A percentile compares a stretch with the other conserved stretches of the same genome.
Conservation (phyloP, 2,329 filamentous ascomycete species). For the Neonectria faginata region DNA sequence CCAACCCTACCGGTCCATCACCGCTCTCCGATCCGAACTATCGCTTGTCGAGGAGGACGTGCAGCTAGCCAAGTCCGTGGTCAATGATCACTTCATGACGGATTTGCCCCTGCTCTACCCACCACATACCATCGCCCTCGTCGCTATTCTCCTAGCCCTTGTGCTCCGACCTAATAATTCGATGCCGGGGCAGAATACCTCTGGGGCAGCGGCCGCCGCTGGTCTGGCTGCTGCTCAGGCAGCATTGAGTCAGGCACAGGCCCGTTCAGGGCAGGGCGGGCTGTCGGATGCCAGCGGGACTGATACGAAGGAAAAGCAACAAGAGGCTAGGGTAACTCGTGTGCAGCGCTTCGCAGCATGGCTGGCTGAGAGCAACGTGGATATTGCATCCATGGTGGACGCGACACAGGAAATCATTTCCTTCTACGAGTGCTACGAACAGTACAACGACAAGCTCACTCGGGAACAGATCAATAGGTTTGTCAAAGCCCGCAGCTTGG, state of each 20-base stretch:
- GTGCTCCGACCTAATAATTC: constrained; percentile 74
- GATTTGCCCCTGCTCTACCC: constrained; percentile 88
- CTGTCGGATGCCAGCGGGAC: constrained; percentile 30
- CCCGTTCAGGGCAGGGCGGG: constrained; percentile 41
- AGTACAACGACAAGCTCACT: constrained; percentile 70
- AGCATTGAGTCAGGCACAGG: constrained; percentile 61
- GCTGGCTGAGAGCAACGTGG: constrained; percentile 87
- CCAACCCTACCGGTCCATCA: constrained; percentile 87
- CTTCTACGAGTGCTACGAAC: constrained; percentile 79
- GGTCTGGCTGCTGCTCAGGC: constrained; percentile 64
- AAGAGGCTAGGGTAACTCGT: constrained; percentile 70
- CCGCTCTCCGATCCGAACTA: constrained; percentile 76
- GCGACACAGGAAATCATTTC: constrained; percentile 93
- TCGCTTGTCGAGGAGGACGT: constrained; percentile 81
- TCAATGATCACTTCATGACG: constrained; percentile 94
- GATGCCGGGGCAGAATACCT: constrained; percentile 45
- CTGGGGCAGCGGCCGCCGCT: constrained; percentile 50
- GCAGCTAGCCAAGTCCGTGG: constrained; percentile 80
- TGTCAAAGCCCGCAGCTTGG: constrained; percentile 67
- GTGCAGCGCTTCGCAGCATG: constrained; percentile 77
- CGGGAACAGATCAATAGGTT: constrained; percentile 70
- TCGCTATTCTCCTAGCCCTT: constrained; percentile 85
- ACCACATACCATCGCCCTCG: constrained; percentile 90
- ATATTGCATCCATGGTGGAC: constrained; percentile 87
- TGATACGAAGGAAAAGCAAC: constrained; percentile 60